Percentiles rank a stretch among this genome's conserved stretches.
phyloP scores from a whole-genome alignment of 2,329 filamentous ascomycete species.

The Bretziella fagacearum region DNA sequence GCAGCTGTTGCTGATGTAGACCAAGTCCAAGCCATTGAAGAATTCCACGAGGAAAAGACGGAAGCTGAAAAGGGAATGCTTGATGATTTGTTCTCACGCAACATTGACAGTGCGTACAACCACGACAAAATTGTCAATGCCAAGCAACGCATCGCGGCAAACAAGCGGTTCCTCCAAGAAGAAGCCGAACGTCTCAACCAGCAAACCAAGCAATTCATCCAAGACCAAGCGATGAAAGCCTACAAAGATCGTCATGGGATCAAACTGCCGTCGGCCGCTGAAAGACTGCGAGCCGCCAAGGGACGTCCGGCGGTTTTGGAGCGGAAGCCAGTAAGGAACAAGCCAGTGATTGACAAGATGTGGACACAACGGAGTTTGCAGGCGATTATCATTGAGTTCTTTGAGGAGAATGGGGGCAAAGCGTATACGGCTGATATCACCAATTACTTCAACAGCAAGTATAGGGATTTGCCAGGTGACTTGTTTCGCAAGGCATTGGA shows the following conservation, averaged over 20 bases:
- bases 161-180: conserved; percentile 59
- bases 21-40: conserved; percentile 44
- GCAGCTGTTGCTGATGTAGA: conserved; percentile 8
- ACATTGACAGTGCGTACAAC: conserved; percentile 80
- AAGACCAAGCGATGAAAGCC: conserved; percentile 45
- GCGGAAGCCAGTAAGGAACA: conserved; percentile 29
- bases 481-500: conserved; percentile 65
- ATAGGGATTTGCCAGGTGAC: conserved; percentile 11
- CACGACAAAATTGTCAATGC: conserved; percentile 83
- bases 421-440: conserved; percentile 42
- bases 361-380: conserved; percentile 11
- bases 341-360: conserved; percentile 16
- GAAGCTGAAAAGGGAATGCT: conserved; percentile 60
- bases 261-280: conserved; percentile 52
- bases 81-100: conserved; percentile 72
- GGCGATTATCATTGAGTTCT: conserved; percentile 36
- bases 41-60: conserved; percentile 32
- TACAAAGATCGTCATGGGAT: conserved; percentile 30
- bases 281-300: conserved; percentile 45
- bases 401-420: conserved; percentile 58
- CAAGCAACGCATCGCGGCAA: conserved; percentile 52
- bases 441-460: conserved; percentile 14
- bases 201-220: conserved; percentile 13
- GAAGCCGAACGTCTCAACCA: conserved; percentile 28
- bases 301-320: neutral